A percentile compares a stretch with the other conserved stretches of the same genome.
These are phyloP conservation scores for Solanum megistacrolobum DNA, from an alignment of 257 asterid genomes.

Conservation along the genomic window DNA sequence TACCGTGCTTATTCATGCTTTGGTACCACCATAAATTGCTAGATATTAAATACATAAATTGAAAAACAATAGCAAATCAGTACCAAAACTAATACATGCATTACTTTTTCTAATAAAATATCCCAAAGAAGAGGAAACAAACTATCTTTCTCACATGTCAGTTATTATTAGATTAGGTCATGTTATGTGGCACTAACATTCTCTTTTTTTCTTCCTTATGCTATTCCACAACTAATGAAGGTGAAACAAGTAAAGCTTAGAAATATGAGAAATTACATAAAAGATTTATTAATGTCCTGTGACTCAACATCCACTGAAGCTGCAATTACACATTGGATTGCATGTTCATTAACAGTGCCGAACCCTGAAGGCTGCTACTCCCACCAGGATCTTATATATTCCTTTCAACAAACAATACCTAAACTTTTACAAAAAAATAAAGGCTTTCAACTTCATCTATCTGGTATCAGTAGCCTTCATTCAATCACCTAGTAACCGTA, in stretches of 20 bases:
- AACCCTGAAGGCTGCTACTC: constrained; percentile 18
- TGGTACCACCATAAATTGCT: too few species aligned
- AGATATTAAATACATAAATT: too few species aligned
- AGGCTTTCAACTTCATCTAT: neutral
- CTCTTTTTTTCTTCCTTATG: neutral
- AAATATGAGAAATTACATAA: neutral
- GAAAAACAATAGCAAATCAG: too few species aligned
- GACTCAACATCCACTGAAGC: neutral
- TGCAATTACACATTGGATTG: neutral
- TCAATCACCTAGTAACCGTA: constrained; percentile 50
- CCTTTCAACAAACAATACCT: constrained; percentile 2
- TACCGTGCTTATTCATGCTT: too few species aligned
- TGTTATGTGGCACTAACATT: neutral
- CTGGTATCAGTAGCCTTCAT: neutral
- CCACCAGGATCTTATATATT: constrained; percentile 13
- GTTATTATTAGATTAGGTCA: too few species aligned
- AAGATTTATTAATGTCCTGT: neutral
- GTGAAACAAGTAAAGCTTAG: neutral
- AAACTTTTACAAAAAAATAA: constrained; percentile 31
- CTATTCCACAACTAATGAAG: neutral
- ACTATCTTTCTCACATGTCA: too few species aligned
- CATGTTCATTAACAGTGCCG: constrained; percentile 5
- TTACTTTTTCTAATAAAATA: too few species aligned
- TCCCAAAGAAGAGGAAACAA: too few species aligned
- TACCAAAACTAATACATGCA: too few species aligned